Conservation (phyloP, 352 stramenopile genomes). For the Blastocystis sp. region DNA sequence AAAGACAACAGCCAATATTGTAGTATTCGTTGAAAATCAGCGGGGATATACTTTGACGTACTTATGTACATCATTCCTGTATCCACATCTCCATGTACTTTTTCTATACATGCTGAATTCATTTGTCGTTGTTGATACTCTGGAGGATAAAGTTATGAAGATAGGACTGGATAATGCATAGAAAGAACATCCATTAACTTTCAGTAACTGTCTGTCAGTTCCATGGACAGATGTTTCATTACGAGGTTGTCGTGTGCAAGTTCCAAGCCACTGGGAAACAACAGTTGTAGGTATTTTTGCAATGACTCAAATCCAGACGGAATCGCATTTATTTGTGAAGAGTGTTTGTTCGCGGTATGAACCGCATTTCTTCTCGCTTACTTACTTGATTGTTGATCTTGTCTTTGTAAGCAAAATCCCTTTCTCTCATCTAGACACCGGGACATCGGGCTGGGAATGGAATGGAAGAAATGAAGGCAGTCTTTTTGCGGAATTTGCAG, state of each 20-base stretch:
- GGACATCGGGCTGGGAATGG: neutral
- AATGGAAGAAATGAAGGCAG: neutral
- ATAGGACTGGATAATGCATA: neutral
- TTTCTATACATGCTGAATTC: neutral
- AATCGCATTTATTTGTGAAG: slow-evolving; percentile 9
- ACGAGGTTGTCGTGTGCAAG: neutral
- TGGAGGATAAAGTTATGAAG: neutral
- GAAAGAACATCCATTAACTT: neutral
- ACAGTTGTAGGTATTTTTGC: neutral
- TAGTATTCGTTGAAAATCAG: slow-evolving; percentile 46
- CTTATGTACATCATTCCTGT: neutral
- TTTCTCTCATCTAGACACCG: neutral
- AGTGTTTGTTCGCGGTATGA: neutral
- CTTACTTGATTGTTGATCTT: neutral
- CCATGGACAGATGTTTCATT: neutral
- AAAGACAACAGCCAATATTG: neutral
- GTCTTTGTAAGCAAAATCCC: neutral
- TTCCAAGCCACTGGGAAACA: slow-evolving; percentile 6
- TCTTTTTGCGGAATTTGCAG: neutral
- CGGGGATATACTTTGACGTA: neutral
- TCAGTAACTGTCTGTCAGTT: neutral
- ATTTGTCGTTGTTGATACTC: neutral
- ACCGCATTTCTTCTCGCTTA: slow-evolving; percentile 3
- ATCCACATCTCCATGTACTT: neutral
- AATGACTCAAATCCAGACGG: neutral